Percentiles rank a stretch among this genome's conserved stretches.
Conservation (phyloP, 139 green algal genomes). For the Tetratostichococcus sp. region DNA sequence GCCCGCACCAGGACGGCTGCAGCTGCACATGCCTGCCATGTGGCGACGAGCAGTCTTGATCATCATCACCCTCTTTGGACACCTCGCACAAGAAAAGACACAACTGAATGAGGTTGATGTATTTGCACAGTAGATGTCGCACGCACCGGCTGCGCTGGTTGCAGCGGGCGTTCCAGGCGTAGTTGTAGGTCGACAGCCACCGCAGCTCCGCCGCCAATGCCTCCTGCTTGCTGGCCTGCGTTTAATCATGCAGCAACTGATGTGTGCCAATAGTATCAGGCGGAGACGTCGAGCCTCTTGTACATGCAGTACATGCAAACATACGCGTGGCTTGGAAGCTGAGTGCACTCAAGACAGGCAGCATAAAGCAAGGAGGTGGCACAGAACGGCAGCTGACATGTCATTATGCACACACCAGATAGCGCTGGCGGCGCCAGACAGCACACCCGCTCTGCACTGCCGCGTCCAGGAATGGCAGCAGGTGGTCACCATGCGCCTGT, state of each 20-base stretch:
- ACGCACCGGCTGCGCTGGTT: background rate
- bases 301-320: no score
- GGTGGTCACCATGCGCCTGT: background rate
- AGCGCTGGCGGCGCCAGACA: background rate
- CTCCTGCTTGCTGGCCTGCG: slow-evolving; percentile 3
- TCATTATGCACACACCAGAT: background rate
- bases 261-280: no score
- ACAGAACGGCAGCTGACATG: no score
- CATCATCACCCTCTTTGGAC: no score
- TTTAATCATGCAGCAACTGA: background rate
- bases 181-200: background rate
- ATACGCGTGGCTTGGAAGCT: no score
- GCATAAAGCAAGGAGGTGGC: no score
- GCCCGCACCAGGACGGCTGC: background rate
- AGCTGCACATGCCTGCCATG: background rate
- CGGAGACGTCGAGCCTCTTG: no score
- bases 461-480: background rate
- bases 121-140: no score
- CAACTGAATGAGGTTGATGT: no score
- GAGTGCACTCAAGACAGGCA: no score
- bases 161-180: slow-evolving; percentile 3
- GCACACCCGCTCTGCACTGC: background rate
- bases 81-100: no score
- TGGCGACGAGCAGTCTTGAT: no score
- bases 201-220: background rate